A percentile compares a stretch with the other conserved stretches of the same genome.
phyloP scores from a whole-genome alignment of 2,329 filamentous ascomycete genomes.

The Pseudogymnoascus sp. region DNA sequence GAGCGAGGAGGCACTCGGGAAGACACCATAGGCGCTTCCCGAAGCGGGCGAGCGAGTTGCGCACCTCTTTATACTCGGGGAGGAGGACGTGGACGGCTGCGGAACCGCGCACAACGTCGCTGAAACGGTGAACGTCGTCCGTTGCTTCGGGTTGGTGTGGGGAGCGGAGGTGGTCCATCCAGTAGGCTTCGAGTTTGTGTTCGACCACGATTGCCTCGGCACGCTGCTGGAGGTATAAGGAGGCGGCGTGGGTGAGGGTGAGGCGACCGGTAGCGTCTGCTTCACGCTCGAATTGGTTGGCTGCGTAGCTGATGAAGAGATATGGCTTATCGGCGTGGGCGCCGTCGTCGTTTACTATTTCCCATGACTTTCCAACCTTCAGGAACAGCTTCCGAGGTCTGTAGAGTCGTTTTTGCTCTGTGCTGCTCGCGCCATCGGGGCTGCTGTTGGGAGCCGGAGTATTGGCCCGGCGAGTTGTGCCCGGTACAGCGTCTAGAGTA shows the following conservation, averaged over 20 bases:
- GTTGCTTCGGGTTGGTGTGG: not conserved
- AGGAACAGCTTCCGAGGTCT: not conserved
- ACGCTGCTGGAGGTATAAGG: not conserved
- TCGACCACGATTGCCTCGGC: not conserved
- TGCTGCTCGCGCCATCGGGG: not conserved
- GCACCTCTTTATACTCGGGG: not conserved
- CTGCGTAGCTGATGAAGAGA: not conserved
- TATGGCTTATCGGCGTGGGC: not conserved
- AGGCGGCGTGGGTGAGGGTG: not conserved
- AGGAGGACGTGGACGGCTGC: constrained; percentile 4
- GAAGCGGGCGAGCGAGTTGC: constrained; percentile 9
- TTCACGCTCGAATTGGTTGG: not conserved
- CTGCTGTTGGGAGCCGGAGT: not conserved
- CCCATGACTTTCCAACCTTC: not conserved
- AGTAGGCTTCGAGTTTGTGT: constrained; percentile 9
- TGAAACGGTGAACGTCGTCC: constrained; percentile 16
- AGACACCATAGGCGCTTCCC: constrained; percentile 8
- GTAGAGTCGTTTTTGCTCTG: not conserved
- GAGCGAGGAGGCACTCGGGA: constrained; percentile 10
- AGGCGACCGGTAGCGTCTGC: not conserved
- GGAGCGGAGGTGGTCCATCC: constrained; percentile 8
- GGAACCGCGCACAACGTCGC: constrained; percentile 16
- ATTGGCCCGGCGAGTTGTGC: not conserved
- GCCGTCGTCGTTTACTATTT: not conserved
- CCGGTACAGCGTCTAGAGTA: not conserved